Base-by-base conservation (phyloP, 2,329 filamentous ascomycete genomes). In the Penicillium hordei region DNA sequence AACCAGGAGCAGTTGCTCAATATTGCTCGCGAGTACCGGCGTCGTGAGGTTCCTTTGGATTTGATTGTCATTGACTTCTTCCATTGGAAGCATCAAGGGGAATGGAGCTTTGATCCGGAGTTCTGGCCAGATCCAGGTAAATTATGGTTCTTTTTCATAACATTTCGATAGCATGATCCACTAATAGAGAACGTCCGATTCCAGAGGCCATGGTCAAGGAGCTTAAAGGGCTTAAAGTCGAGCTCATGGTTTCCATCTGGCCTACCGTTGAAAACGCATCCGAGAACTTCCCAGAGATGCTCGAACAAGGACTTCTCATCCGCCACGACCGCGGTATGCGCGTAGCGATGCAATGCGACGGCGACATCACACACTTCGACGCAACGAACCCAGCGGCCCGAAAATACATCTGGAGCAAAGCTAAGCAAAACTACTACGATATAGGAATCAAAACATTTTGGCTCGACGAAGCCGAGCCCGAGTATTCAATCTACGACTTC, bases 191-290 rank as follows among this genome's bases (percentile, higher is more conserved):
- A 40, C 29, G 10, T 21, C 8, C 6, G 2, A 36, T 15, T 12
- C 5, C 1, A 76, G 84, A 84, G 45, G 83, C 83, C 4, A 89
- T 89, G 86, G 76, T 88, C 23, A 74, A 77, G 39, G 86, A 89
- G 68, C 77, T 89, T 1, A 77, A 82, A 42, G 76, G 79, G 0
- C 70, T 89, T 58, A 77, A 79, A 0, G 81, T 89, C 45, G 85
- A 89, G 65, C 77, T 88, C 3, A 89, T 89, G 85, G 84, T 89
- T 0, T 88, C 85, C 0, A 82, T 89, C 62, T 89, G 87, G 86
- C 86, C 86, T 0, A 88, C 85, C 0, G 85, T 89, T 1, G 84
- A 88, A 52, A 79, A 77, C 13, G 66, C 70, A 2, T 85, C 82
- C 0, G 82, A 85, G 42, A 87, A 87, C 67, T 88, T 82, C 65